Percentiles rank a stretch among this genome's conserved stretches.
phyloP scores from a whole-genome alignment of 129 eudicot genomes.

The Smallanthus sonchifolius region DNA sequence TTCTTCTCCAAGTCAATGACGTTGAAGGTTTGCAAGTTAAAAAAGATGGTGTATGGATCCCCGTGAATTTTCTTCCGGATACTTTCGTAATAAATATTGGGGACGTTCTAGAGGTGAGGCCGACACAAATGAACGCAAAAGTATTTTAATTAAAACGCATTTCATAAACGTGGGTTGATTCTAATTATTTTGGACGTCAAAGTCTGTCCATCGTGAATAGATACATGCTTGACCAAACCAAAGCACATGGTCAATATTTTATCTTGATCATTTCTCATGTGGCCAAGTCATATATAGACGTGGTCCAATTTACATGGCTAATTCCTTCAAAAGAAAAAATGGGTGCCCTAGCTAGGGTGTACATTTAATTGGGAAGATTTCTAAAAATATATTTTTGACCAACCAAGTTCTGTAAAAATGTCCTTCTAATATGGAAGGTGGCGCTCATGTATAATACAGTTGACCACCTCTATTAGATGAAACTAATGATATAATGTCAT shows the following conservation, averaged over 20 bases:
- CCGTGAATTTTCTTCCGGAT: slow-evolving; percentile 37
- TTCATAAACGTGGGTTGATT: slow-evolving; percentile 20
- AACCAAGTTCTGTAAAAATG: no score
- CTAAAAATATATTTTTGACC: no score
- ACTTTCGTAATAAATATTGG: slow-evolving; percentile 61
- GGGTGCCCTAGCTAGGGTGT: not conserved
- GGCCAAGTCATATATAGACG: not conserved
- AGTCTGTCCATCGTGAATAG: not conserved
- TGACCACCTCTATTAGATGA: no score
- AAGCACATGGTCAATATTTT: not conserved
- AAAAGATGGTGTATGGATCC: slow-evolving; percentile 56
- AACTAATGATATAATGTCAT: no score
- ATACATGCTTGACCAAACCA: no score
- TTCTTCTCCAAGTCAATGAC: slow-evolving; percentile 42
- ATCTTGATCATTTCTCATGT: not conserved
- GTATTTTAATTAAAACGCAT: not conserved
- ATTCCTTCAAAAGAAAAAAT: not conserved
- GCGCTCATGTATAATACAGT: no score
- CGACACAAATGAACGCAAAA: not conserved
- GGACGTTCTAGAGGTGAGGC: slow-evolving; percentile 50
- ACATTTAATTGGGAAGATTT: no score
- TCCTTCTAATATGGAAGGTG: no score
- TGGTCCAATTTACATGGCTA: not conserved
- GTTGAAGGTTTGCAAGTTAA: slow-evolving; percentile 55
- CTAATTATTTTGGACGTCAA: not conserved